Evolutionary conservation across 1,284 basidiomycete species (phyloP).

Genomic region (Sanghuangporus weigelae): DNA sequence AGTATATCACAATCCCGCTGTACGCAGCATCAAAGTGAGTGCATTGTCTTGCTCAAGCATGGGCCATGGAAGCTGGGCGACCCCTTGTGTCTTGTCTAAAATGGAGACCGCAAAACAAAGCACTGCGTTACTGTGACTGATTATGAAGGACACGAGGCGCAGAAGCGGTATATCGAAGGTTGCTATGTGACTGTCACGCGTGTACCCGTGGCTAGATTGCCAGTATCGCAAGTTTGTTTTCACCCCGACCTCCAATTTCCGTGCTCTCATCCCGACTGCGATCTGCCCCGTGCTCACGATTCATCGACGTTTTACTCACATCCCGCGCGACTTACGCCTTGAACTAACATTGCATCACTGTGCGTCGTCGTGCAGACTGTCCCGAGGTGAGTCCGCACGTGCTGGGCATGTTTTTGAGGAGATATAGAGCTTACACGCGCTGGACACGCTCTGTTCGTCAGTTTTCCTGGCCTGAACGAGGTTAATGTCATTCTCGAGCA

Average conservation of each 20-base stretch:
- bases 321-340: background rate
- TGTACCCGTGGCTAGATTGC: background rate
- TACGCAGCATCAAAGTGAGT: background rate
- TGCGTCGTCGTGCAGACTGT: slow-evolving; percentile 4
- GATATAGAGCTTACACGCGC: slow-evolving; percentile 12
- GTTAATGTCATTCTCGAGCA: slow-evolving; percentile 81
- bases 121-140: background rate
- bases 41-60: background rate
- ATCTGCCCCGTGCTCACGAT: background rate
- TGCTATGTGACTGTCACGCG: slow-evolving; percentile 5
- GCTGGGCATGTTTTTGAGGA: slow-evolving; percentile 7
- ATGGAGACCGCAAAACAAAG: background rate
- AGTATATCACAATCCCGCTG: background rate
- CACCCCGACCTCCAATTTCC: background rate
- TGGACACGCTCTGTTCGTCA: slow-evolving; percentile 4
- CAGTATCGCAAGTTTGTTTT: background rate
- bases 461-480: slow-evolving; percentile 12
- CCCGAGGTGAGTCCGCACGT: slow-evolving; percentile 12
- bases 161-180: background rate
- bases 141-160: background rate
- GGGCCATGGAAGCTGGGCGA: background rate
- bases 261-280: background rate
- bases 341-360: background rate
- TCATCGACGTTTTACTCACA: background rate
- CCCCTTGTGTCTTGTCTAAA: background rate